These are phyloP conservation scores for Achaetomium macrosporum DNA, from an alignment of 2,329 filamentous ascomycete genomes.

Conservation along the genomic window DNA sequence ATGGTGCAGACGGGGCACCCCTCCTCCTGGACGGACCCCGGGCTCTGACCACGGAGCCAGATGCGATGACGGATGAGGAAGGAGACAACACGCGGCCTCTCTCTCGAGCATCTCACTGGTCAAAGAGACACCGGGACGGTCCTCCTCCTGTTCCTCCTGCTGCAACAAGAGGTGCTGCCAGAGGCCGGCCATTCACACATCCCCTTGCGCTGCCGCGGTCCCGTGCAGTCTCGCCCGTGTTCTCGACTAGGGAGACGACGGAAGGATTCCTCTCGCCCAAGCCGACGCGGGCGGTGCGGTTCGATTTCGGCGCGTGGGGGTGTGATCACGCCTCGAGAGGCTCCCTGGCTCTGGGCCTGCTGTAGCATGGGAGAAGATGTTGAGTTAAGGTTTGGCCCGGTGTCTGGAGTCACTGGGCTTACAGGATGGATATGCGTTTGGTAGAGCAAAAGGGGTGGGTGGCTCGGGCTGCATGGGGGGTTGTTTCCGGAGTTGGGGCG, in stretches of 20 bases:
- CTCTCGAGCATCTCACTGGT: background rate
- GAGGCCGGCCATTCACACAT: background rate
- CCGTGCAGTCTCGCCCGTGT: conserved; percentile 12
- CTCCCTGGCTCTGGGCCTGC: background rate
- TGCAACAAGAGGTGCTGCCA: background rate
- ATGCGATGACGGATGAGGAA: conserved; percentile 12
- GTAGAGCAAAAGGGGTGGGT: conserved; percentile 1
- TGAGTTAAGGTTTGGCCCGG: too few species aligned
- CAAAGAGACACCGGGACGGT: too few species aligned
- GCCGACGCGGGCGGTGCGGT: conserved; percentile 18
- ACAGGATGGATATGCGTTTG: background rate
- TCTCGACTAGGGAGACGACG: conserved; percentile 16
- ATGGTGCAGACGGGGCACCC: too few species aligned
- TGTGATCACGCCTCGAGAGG: conserved; percentile 8
- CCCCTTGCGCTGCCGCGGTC: conserved; percentile 6
- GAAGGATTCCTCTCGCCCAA: conserved; percentile 18
- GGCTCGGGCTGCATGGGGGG: background rate
- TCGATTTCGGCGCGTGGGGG: conserved; percentile 21
- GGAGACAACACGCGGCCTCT: background rate
- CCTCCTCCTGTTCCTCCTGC: too few species aligned
- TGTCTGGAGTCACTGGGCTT: background rate
- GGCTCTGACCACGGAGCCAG: conserved; percentile 4
- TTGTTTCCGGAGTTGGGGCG: background rate
- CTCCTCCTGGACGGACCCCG: conserved; percentile 7
- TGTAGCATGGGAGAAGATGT: background rate